A percentile compares a stretch with the other conserved stretches of the same genome.
These are phyloP conservation scores for Xylaria acuta DNA, from an alignment of 495 filamentous ascomycete genomes.

Conservation along the genomic window DNA sequence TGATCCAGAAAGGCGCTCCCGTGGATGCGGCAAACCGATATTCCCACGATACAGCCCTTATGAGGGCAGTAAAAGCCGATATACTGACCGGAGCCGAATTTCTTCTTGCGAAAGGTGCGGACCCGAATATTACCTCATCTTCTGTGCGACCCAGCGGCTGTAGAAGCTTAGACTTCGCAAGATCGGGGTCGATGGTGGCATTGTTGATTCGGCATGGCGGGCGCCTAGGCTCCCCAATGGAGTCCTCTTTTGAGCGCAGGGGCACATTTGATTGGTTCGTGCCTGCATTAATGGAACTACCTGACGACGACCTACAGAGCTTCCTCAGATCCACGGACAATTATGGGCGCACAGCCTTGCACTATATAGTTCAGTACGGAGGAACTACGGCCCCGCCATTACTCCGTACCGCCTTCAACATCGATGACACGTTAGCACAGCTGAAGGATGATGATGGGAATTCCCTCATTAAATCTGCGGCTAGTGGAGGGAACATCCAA, in stretches of 20 bases:
- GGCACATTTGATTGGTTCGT: too few relatives aligned
- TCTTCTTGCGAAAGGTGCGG: neutral
- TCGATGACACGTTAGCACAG: too few relatives aligned
- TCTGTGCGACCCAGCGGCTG: neutral
- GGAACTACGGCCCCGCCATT: too few relatives aligned
- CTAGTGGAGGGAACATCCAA: too few relatives aligned
- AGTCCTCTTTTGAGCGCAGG: too few relatives aligned
- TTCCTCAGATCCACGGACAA: too few relatives aligned
- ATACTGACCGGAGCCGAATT: neutral
- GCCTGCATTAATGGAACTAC: neutral
- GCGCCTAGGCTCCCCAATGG: too few relatives aligned
- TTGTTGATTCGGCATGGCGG: slow-evolving; percentile 19
- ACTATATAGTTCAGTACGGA: too few relatives aligned
- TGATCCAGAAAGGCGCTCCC: neutral
- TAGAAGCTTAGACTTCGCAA: neutral
- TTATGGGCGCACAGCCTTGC: too few relatives aligned
- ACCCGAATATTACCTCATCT: neutral
- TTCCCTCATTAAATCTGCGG: too few relatives aligned
- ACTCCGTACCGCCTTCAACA: too few relatives aligned
- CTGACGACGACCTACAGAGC: slow-evolving; percentile 1
- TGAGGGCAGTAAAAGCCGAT: neutral
- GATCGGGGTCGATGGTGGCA: neutral
- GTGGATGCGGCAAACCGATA: neutral
- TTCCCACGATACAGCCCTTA: neutral
- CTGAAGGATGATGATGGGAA: too few relatives aligned